Evolutionary conservation across 768 basidiomycete genomes (phyloP).

Genomic region (Amylocystis lapponica): DNA sequence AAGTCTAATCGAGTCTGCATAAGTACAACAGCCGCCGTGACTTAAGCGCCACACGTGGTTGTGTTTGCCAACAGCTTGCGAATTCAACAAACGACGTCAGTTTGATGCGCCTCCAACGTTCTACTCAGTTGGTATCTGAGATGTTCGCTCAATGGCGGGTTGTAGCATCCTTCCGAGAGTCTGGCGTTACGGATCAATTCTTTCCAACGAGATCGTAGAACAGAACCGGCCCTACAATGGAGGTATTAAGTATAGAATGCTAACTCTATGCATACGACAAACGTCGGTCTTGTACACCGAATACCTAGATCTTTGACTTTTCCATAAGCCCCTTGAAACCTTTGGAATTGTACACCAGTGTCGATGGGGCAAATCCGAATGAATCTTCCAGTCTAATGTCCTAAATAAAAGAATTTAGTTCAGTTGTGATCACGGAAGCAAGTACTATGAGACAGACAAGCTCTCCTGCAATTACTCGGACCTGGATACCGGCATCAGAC

Average conservation of each 20-base stretch:
- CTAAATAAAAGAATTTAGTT: slow-evolving; percentile 29
- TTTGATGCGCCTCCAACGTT: background rate
- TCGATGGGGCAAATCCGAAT: slow-evolving; percentile 86
- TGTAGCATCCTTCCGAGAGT: too few relatives aligned
- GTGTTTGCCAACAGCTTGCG: slow-evolving; percentile 13
- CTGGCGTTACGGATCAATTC: too few relatives aligned
- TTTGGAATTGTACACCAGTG: slow-evolving; percentile 54
- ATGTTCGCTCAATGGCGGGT: too few relatives aligned
- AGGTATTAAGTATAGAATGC: too few relatives aligned
- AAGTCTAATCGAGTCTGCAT: too few relatives aligned
- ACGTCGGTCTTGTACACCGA: too few relatives aligned
- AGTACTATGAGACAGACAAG: slow-evolving; percentile 41
- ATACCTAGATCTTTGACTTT: slow-evolving; percentile 55
- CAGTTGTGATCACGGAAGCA: background rate
- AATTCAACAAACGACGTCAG: slow-evolving; percentile 13
- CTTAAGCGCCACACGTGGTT: slow-evolving; percentile 6
- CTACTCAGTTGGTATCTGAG: too few relatives aligned
- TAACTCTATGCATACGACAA: too few relatives aligned
- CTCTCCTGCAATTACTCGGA: slow-evolving; percentile 82
- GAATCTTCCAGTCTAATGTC: slow-evolving; percentile 63
- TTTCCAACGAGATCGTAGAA: too few relatives aligned
- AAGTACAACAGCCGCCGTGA: too few relatives aligned
- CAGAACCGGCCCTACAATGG: too few relatives aligned
- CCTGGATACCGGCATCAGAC: slow-evolving; percentile 31
- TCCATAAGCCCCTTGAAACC: slow-evolving; percentile 60